phyloP scores from a whole-genome alignment of 2,329 filamentous ascomycete genomes.

The Colletotrichum lentis region DNA sequence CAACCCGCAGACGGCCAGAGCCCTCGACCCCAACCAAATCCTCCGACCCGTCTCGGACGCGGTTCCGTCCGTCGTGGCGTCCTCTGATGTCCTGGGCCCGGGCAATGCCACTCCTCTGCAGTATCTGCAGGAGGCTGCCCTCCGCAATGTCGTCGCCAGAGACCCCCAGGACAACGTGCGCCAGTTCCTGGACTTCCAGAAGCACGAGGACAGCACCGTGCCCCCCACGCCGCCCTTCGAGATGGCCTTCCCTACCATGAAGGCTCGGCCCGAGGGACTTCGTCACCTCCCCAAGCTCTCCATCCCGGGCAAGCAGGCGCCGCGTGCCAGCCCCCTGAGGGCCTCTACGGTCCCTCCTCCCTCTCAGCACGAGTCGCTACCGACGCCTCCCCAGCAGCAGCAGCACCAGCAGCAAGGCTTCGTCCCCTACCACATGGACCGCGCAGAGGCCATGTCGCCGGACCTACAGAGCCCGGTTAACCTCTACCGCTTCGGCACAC shows the following conservation, averaged over 20 bases:
- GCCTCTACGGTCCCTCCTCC: conserved; percentile 45
- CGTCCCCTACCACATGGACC: conserved; percentile 62
- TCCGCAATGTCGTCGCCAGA: conserved; percentile 73
- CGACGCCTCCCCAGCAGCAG: conserved; percentile 38
- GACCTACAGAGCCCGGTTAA: conserved; percentile 67
- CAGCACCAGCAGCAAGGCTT: conserved; percentile 47
- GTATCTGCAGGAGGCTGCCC: conserved; percentile 76
- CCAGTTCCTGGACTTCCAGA: conserved; percentile 89
- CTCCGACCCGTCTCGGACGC: conserved; percentile 76
- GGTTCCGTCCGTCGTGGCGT: conserved; percentile 85
- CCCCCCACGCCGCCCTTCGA: conserved; percentile 76
- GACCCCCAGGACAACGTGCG: conserved; percentile 94
- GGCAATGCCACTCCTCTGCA: conserved; percentile 68
- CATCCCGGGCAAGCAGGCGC: conserved; percentile 58
- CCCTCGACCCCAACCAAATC: conserved; percentile 63
- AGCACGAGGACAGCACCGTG: conserved; percentile 65
- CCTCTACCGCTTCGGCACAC: conserved; percentile 81
- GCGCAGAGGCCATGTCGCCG: conserved; percentile 59
- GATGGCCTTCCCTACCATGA: conserved; percentile 58
- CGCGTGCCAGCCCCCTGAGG: conserved; percentile 43
- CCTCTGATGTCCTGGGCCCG: conserved; percentile 87
- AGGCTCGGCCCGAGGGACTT: conserved; percentile 62
- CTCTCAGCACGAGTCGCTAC: conserved; percentile 41
- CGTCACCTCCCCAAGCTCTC: conserved; percentile 69
- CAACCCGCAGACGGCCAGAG: conserved; percentile 72